Evolutionary conservation across 805 yeast species (phyloP).

Genomic region (Henningerozyma blattae): DNA sequence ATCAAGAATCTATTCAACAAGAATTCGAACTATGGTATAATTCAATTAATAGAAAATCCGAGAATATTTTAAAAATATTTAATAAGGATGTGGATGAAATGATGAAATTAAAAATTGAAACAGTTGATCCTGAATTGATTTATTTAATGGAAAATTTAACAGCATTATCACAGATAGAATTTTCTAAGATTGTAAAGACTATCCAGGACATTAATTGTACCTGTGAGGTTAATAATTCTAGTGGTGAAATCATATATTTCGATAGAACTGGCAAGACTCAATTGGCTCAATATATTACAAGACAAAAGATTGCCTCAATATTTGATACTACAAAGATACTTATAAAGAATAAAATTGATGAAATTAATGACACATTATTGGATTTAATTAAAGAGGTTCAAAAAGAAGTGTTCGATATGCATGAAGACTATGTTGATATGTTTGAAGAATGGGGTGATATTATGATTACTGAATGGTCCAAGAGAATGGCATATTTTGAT

Average conservation of each 20-base stretch:
- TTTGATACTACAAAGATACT: slow-evolving; percentile 8
- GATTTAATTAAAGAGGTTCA: slow-evolving; percentile 24
- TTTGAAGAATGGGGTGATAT: slow-evolving; percentile 67
- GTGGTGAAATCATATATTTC: slow-evolving; percentile 25
- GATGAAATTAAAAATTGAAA: slow-evolving; percentile 17
- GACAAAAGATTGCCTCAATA: slow-evolving; percentile 33
- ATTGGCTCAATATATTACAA: slow-evolving; percentile 28
- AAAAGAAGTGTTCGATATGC: slow-evolving; percentile 26
- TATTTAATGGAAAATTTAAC: slow-evolving; percentile 26
- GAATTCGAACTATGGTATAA: slow-evolving; percentile 27
- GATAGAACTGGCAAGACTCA: slow-evolving; percentile 26
- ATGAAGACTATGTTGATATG: slow-evolving; percentile 43
- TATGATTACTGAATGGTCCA: slow-evolving; percentile 51
- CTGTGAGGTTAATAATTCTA: slow-evolving; percentile 17
- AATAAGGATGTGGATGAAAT: slow-evolving; percentile 25
- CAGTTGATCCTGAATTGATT: slow-evolving; percentile 23
- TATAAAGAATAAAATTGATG: slow-evolving; percentile 15
- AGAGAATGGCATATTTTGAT: slow-evolving; percentile 36
- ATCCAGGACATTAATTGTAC: slow-evolving; percentile 30
- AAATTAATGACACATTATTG: slow-evolving; percentile 23
- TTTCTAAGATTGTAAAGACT: slow-evolving; percentile 19
- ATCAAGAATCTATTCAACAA: slow-evolving; percentile 11
- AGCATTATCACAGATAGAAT: slow-evolving; percentile 14
- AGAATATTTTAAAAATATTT: slow-evolving; percentile 29
- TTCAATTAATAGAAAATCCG: slow-evolving; percentile 27